phyloP scores from a whole-genome alignment of 1,284 basidiomycete genomes.

The Puccinia novopanici region DNA sequence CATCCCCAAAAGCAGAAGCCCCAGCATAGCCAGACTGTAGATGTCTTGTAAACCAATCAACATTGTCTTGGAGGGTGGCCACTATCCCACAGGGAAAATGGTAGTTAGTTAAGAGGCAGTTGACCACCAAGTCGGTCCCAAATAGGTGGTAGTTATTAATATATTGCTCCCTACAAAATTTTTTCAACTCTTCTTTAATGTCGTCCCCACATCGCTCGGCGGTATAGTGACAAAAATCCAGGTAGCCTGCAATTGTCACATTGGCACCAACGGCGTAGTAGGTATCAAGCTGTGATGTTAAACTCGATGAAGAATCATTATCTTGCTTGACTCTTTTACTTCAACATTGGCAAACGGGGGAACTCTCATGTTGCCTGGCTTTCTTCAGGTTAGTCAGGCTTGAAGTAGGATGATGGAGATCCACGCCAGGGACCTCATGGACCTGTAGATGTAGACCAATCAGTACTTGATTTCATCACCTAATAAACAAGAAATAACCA shows the following conservation, averaged over 20 bases:
- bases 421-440: neutral
- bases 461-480: neutral
- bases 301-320: neutral
- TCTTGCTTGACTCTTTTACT: neutral
- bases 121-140: neutral
- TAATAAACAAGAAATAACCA: neutral
- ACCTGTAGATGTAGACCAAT: neutral
- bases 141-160: conserved; percentile 10
- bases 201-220: neutral
- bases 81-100: neutral
- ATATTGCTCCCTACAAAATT: neutral
- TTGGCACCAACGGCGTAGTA: neutral
- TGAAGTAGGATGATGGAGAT: neutral
- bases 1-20: too few relatives aligned
- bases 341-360: too few relatives aligned
- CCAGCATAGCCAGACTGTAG: neutral
- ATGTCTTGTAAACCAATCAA: neutral
- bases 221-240: neutral
- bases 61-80: neutral
- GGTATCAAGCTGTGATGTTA: neutral
- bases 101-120: neutral
- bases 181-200: neutral
- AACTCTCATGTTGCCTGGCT: too few relatives aligned
- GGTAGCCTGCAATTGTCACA: neutral
- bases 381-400: neutral